phyloP scores from a whole-genome alignment of 345 rosid species.

The Angophora floribunda region DNA sequence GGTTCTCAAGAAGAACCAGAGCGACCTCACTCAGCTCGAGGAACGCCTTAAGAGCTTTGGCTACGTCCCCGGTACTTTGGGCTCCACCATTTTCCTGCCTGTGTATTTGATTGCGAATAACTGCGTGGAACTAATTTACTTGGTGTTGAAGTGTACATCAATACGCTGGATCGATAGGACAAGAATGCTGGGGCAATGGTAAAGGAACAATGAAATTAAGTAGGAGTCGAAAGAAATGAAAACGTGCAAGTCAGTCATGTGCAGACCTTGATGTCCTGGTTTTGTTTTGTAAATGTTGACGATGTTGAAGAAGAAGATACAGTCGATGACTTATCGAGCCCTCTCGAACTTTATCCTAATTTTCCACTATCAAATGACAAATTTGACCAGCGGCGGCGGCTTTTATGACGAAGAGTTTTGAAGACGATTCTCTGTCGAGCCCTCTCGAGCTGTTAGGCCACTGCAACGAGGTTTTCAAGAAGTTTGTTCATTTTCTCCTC shows the following conservation, averaged over 20 bases:
- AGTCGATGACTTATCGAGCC: slow-evolving; percentile 1
- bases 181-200: too few species aligned
- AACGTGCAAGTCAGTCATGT: too few species aligned
- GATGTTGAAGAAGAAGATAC: slow-evolving; percentile 26
- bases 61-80: slow-evolving; percentile 28
- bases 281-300: slow-evolving; percentile 15
- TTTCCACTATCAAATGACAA: not conserved
- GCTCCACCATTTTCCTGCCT: not conserved
- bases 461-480: too few species aligned
- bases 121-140: not conserved
- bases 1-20: slow-evolving; percentile 42
- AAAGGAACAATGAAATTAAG: too few species aligned
- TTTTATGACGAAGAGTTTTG: too few species aligned
- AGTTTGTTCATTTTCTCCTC: too few species aligned
- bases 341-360: not conserved
- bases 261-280: too few species aligned
- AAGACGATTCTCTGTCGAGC: too few species aligned
- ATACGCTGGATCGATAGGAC: too few species aligned
- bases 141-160: not conserved
- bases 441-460: too few species aligned
- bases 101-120: too few species aligned
- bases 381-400: not conserved
- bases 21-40: slow-evolving; percentile 25
- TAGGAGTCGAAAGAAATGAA: too few species aligned
- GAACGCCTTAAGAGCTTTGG: slow-evolving; percentile 35